phyloP scores from a whole-genome alignment of 2,329 filamentous ascomycete genomes.

The Aspergillus amoenus region DNA sequence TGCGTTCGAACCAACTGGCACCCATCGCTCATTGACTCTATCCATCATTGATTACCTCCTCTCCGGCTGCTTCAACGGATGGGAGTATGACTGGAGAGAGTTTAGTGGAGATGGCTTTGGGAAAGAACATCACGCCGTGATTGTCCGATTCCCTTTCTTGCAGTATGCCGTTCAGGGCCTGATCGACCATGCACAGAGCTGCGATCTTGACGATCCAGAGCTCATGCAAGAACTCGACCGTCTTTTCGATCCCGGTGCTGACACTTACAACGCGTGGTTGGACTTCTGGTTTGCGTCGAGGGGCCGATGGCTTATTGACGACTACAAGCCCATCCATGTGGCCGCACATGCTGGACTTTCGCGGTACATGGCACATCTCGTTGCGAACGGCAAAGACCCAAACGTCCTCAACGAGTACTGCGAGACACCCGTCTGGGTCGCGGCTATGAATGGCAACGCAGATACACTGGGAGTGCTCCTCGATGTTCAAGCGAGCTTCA shows the following conservation, averaged over 20 bases:
- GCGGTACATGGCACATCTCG: not conserved
- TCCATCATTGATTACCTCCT: not conserved
- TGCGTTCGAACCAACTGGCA: not conserved
- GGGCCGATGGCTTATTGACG: not conserved
- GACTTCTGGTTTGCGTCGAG: not conserved
- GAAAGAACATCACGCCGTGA: not conserved
- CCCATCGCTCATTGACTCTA: not conserved
- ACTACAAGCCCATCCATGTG: slow-evolving; percentile 1
- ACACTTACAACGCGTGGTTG: not conserved
- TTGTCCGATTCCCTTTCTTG: slow-evolving; percentile 7
- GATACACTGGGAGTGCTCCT: not conserved
- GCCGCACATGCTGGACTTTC: slow-evolving; percentile 2
- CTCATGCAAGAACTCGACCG: not conserved
- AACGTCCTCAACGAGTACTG: not conserved
- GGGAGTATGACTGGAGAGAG: not conserved
- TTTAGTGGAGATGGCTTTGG: not conserved
- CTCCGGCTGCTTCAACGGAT: not conserved
- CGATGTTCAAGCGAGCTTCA: not conserved
- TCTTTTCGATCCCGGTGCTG: not conserved
- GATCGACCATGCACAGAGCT: not conserved
- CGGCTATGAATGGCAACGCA: slow-evolving; percentile 1
- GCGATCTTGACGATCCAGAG: not conserved
- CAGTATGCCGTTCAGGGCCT: slow-evolving; percentile 5
- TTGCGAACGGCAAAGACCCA: not conserved
- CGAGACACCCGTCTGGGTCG: not conserved